Evolutionary conservation across 1,139 yeast genomes (phyloP).

Genomic region (Magnusiomyces paraingens): DNA sequence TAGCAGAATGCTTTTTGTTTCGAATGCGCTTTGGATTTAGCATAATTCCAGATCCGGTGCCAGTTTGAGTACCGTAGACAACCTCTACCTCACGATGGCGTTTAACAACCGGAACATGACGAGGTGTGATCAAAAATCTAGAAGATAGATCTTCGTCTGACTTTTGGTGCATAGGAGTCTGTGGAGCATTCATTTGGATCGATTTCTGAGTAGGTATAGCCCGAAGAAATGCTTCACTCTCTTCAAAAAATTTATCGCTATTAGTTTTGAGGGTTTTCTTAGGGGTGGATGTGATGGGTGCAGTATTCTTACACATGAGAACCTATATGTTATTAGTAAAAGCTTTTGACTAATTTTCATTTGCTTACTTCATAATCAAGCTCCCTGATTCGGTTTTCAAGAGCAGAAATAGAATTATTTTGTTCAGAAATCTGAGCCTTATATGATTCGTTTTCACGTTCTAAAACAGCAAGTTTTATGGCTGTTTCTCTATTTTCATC

Average conservation of each 20-base stretch:
- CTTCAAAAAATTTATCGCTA: not conserved
- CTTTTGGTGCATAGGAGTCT: not conserved
- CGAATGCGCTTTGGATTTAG: not conserved
- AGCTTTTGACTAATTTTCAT: not conserved
- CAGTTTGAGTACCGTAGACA: not conserved
- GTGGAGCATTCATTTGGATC: not conserved
- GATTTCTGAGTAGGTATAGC: constrained; percentile 9
- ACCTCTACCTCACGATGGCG: not conserved
- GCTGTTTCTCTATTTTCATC: not conserved
- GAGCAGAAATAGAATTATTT: not conserved
- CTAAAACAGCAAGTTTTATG: not conserved
- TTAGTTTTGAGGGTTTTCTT: not conserved
- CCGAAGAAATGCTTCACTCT: constrained; percentile 3
- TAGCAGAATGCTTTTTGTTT: not conserved
- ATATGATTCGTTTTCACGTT: not conserved
- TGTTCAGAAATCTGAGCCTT: not conserved
- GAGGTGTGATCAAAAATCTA: constrained; percentile 2
- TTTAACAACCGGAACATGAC: not conserved
- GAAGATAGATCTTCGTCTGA: not conserved
- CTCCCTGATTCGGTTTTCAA: constrained; percentile 12
- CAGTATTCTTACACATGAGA: not conserved
- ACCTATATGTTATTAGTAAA: not conserved
- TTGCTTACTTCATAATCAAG: constrained; percentile 14
- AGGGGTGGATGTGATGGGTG: not conserved
- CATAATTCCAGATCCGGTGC: not conserved